Conservation (phyloP, 805 yeast species). For the Tetrapisispora namnaoensis region DNA sequence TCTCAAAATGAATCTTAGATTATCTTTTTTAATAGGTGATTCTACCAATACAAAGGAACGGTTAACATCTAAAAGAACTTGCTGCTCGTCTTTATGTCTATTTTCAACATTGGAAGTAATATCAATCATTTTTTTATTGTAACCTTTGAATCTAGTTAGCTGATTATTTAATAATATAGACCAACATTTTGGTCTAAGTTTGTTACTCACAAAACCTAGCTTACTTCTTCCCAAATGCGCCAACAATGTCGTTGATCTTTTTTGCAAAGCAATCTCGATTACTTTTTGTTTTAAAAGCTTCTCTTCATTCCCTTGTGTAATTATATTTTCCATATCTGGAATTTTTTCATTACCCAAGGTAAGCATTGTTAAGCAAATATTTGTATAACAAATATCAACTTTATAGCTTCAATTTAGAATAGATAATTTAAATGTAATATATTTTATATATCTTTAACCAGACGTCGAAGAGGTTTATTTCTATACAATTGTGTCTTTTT, state of each 20-base stretch:
- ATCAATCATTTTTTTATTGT: background rate
- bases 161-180: constrained; percentile 24
- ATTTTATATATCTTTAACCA: too few species aligned
- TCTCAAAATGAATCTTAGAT: constrained; percentile 17
- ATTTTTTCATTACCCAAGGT: background rate
- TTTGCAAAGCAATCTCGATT: constrained; percentile 11
- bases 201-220: constrained; percentile 20
- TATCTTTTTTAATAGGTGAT: constrained; percentile 13
- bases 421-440: too few species aligned
- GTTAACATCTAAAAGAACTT: constrained; percentile 67
- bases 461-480: too few species aligned
- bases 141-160: constrained; percentile 1
- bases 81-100: constrained; percentile 62
- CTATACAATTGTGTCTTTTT: too few species aligned
- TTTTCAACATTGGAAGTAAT: constrained; percentile 11
- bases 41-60: constrained; percentile 46
- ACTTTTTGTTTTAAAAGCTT: constrained; percentile 4
- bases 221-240: constrained; percentile 14
- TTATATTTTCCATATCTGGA: background rate
- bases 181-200: constrained; percentile 17
- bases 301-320: background rate
- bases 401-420: background rate
- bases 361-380: background rate
- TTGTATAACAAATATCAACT: background rate
- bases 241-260: constrained; percentile 9